phyloP scores from a whole-genome alignment of 2,329 filamentous ascomycete species.

The Fusarium drepaniforme region DNA sequence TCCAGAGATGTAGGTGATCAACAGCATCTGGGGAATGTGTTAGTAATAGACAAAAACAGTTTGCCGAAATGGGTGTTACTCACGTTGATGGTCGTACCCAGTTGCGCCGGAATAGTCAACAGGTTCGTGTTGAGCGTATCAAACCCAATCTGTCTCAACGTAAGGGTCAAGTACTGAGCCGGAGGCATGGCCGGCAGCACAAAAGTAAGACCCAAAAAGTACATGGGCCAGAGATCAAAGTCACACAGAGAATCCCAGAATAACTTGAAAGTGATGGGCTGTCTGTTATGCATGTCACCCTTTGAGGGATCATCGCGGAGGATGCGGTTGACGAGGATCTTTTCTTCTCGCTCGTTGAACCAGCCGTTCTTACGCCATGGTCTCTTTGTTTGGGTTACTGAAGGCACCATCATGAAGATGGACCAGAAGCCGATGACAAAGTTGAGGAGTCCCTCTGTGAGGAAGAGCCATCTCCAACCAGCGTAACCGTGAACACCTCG shows the following conservation, averaged over 20 bases:
- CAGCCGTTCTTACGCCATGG: not conserved
- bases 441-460: not conserved
- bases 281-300: slow-evolving; percentile 66
- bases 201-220: not conserved
- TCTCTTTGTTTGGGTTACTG: not conserved
- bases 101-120: not conserved
- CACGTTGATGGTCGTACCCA: not conserved
- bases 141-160: not conserved
- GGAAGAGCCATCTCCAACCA: not conserved
- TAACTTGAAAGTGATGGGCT: slow-evolving; percentile 59
- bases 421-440: not conserved
- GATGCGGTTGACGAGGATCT: slow-evolving; percentile 68
- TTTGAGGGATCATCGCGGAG: slow-evolving; percentile 68
- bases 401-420: not conserved
- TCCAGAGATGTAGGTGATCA: not conserved
- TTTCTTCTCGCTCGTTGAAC: slow-evolving; percentile 49
- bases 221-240: not conserved
- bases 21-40: not conserved
- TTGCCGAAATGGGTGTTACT: not conserved
- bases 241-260: slow-evolving; percentile 51
- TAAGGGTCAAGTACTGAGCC: not conserved
- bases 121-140: not conserved
- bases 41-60: not conserved
- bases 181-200: not conserved
- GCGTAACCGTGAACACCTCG: not conserved